Percentiles rank a stretch among this genome's conserved stretches.
Evolutionary conservation across 2,329 filamentous ascomycete genomes (phyloP).

Genomic region (Alternaria metachromatica): DNA sequence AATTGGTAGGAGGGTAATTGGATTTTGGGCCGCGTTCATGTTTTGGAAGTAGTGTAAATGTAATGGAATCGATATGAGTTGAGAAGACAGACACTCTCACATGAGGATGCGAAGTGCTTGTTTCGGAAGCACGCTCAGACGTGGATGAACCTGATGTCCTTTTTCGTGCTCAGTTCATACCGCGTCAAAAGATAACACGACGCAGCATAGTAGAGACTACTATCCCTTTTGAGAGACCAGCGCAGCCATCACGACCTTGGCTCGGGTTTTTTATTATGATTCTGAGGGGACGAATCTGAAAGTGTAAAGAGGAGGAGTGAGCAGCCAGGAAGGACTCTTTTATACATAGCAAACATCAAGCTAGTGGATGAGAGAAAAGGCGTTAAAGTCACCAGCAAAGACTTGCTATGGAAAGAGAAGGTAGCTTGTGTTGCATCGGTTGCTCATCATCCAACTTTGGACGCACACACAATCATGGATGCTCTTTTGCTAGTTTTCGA

Average conservation of each 20-base stretch:
- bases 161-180: too few relatives aligned
- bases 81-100: background rate
- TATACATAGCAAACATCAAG: background rate
- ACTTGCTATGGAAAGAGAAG: background rate
- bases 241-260: too few relatives aligned
- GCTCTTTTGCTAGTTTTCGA: accelerated
- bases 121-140: background rate
- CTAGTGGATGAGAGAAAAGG: background rate
- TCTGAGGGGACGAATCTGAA: background rate
- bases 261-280: too few relatives aligned
- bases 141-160: background rate
- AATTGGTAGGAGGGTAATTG: background rate
- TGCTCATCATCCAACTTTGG: background rate
- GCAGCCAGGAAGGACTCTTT: background rate
- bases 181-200: too few relatives aligned
- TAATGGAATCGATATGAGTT: accelerated
- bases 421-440: background rate
- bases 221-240: too few relatives aligned
- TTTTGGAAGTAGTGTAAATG: background rate
- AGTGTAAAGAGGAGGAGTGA: background rate
- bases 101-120: too few relatives aligned
- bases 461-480: background rate
- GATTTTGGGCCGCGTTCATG: background rate
- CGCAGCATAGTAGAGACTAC: too few relatives aligned
- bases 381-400: background rate